Conservation (phyloP, 495 filamentous ascomycete genomes). For the Aspergillus steynii region DNA sequence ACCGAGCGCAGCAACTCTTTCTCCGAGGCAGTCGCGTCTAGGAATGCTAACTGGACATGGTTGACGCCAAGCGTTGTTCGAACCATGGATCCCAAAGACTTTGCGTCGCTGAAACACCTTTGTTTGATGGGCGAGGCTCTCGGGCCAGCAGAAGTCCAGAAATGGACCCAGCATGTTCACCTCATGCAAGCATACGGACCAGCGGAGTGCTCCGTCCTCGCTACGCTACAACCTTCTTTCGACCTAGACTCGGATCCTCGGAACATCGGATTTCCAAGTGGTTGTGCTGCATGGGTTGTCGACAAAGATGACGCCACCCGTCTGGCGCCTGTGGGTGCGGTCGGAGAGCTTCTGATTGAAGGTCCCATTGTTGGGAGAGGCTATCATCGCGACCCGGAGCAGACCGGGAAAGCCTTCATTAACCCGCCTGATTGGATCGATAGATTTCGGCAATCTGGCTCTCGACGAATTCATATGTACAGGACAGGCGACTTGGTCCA, state of each 20-base stretch:
- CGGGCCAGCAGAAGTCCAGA: too few relatives aligned
- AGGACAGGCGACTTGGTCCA: too few relatives aligned
- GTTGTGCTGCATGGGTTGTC: slow-evolving; percentile 51
- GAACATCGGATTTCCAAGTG: slow-evolving; percentile 20
- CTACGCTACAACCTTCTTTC: slow-evolving; percentile 22
- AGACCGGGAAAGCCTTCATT: slow-evolving; percentile 20
- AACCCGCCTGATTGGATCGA: slow-evolving; percentile 13
- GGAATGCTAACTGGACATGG: too few relatives aligned
- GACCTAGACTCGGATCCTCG: slow-evolving; percentile 12
- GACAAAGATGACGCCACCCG: slow-evolving; percentile 46
- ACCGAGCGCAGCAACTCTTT: slow-evolving; percentile 32
- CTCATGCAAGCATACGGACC: slow-evolving; percentile 56
- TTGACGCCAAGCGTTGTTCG: too few relatives aligned
- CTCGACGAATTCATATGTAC: too few relatives aligned
- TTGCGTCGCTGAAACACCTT: too few relatives aligned
- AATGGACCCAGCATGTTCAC: slow-evolving; percentile 10
- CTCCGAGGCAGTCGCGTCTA: slow-evolving; percentile 28
- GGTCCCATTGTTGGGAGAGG: slow-evolving; percentile 53
- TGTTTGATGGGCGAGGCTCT: too few relatives aligned
- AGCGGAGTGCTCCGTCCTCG: slow-evolving; percentile 39
- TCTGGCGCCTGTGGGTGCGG: slow-evolving; percentile 51
- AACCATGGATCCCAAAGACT: too few relatives aligned
- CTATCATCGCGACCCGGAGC: slow-evolving; percentile 45
- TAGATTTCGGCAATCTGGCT: slow-evolving; percentile 8
- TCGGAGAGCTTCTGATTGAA: slow-evolving; percentile 62